Percentiles rank a stretch among this genome's conserved stretches.
Evolutionary conservation across 78 protist genomes (phyloP).

Genomic region (Capsaspora owczarzaki): DNA sequence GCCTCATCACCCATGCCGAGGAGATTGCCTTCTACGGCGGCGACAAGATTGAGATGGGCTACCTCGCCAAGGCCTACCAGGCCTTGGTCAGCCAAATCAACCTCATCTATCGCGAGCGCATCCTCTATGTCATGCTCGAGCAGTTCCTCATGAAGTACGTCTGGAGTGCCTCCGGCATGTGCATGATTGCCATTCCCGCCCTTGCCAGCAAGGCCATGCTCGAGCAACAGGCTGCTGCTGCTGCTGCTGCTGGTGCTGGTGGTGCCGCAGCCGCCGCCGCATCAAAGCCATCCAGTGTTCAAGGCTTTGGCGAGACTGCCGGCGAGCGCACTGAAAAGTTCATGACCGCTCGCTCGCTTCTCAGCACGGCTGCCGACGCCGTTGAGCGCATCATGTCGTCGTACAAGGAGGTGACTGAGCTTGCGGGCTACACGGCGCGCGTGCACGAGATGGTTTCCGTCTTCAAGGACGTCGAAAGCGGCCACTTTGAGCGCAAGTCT

Average conservation of each 20-base stretch:
- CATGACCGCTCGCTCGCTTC: not conserved
- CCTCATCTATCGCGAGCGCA: not conserved
- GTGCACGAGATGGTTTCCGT: not conserved
- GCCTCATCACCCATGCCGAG: constrained; percentile 28
- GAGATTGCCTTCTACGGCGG: constrained; percentile 52
- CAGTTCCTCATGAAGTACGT: constrained; percentile 40
- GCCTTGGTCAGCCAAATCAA: constrained; percentile 14
- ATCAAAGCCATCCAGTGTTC: no score
- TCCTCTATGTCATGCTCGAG: constrained; percentile 23
- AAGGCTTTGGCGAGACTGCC: not conserved
- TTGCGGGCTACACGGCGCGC: constrained; percentile 18
- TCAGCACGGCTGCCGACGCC: not conserved
- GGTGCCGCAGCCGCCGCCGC: no score
- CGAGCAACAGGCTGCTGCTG: not conserved
- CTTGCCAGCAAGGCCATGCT: not conserved
- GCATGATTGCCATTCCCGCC: constrained; percentile 37
- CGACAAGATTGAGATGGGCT: constrained; percentile 9
- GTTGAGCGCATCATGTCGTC: constrained; percentile 11
- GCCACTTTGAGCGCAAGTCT: not conserved
- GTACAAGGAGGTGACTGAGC: constrained; percentile 20
- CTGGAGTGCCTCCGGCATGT: constrained; percentile 31
- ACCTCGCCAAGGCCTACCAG: not conserved
- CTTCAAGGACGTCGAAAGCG: not conserved
- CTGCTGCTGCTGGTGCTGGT: not conserved
- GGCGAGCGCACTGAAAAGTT: constrained; percentile 6